Evolutionary conservation across 768 basidiomycete genomes (phyloP).

Genomic region (Boletus reticuloceps): DNA sequence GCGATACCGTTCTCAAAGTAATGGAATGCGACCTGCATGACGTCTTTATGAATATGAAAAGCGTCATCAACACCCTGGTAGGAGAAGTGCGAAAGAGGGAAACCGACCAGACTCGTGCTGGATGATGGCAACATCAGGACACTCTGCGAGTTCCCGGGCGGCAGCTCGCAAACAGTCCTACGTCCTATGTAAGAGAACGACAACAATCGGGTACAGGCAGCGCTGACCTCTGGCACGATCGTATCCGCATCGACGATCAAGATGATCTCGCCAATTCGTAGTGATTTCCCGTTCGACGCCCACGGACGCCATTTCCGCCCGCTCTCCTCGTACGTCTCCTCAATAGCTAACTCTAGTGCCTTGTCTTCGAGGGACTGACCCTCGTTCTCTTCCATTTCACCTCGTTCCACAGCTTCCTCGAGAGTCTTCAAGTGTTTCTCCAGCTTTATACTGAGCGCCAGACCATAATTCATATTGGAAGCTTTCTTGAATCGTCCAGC

Average conservation of each 20-base stretch:
- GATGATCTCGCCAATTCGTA: conserved; percentile 78
- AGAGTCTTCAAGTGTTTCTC: conserved; percentile 43
- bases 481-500: conserved; percentile 92
- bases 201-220: not conserved
- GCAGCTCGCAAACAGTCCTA: conserved; percentile 91
- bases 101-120: conserved; percentile 77
- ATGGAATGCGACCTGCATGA: conserved; percentile 86
- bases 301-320: conserved; percentile 65
- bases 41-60: conserved; percentile 54
- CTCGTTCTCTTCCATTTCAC: conserved; percentile 42
- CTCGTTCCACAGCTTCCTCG: conserved; percentile 37
- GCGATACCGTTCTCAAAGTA: conserved; percentile 93
- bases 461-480: conserved; percentile 85
- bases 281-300: conserved; percentile 70
- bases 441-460: conserved; percentile 39
- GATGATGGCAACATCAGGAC: conserved; percentile 87
- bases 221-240: conserved; percentile 65
- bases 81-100: conserved; percentile 1
- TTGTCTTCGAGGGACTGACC: conserved; percentile 54
- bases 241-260: conserved; percentile 89
- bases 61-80: conserved; percentile 25
- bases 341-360: conserved; percentile 68
- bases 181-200: not conserved
- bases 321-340: conserved; percentile 65
- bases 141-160: conserved; percentile 77